Evolutionary conservation across 2,329 filamentous ascomycete genomes (phyloP).

Genomic region (Ceratocystis colombiana): DNA sequence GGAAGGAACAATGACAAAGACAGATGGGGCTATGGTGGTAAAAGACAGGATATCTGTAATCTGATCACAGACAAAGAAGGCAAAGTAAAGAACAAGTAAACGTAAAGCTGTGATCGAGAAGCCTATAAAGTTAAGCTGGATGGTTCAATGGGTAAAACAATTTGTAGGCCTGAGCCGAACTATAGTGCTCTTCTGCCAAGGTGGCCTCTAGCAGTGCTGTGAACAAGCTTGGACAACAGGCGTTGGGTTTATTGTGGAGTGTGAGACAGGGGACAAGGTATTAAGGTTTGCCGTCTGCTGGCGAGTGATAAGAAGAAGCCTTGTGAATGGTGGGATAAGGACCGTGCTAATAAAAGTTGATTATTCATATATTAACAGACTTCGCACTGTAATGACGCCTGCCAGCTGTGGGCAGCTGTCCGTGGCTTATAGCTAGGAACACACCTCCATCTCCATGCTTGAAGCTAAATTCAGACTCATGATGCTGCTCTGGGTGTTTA

Average conservation of each 20-base stretch:
- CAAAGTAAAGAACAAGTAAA: slow-evolving; percentile 2
- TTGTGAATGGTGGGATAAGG: not conserved
- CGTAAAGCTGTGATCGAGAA: not conserved
- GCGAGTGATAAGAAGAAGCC: not conserved
- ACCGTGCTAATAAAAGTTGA: not conserved
- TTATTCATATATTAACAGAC: no score
- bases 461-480: not conserved
- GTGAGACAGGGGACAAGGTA: not conserved
- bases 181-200: slow-evolving; percentile 20
- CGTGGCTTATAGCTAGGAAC: not conserved
- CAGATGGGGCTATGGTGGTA: not conserved
- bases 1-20: not conserved
- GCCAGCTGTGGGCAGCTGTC: not conserved
- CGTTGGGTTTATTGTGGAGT: not conserved
- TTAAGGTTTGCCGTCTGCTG: not conserved
- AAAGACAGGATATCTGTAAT: not conserved
- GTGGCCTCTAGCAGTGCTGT: slow-evolving; percentile 22
- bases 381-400: not conserved
- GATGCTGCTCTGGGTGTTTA: not conserved
- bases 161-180: slow-evolving; percentile 12
- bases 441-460: slow-evolving; percentile 6
- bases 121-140: not conserved
- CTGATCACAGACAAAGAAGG: not conserved
- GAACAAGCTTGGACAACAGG: not conserved
- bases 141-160: not conserved